Conservation (phyloP, 2,329 filamentous ascomycete genomes). For the Leptosphaerulina australis region DNA sequence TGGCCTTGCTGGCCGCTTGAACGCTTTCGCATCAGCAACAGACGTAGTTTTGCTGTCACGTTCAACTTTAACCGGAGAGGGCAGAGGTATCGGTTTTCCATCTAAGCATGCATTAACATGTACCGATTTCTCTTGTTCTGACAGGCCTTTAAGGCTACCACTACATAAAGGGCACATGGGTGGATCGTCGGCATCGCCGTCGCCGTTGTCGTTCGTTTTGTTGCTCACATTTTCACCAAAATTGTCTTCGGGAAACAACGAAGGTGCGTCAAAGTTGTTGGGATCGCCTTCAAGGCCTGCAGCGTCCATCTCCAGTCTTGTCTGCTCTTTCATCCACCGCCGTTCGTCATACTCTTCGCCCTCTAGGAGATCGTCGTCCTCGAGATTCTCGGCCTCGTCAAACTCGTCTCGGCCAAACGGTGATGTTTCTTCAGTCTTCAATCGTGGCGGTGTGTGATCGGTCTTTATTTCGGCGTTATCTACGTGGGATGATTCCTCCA, state of each 20-base stretch:
- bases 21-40: conserved; percentile 58
- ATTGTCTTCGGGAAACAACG: conserved; percentile 39
- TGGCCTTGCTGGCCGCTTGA: conserved; percentile 68
- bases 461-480: conserved; percentile 15
- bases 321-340: conserved; percentile 77
- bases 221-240: conserved; percentile 11
- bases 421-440: conserved; percentile 58
- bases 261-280: conserved; percentile 60
- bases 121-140: conserved; percentile 70
- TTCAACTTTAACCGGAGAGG: conserved; percentile 25
- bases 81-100: conserved; percentile 71
- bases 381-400: conserved; percentile 62
- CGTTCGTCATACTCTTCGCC: conserved; percentile 59
- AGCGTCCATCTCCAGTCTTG: conserved; percentile 59
- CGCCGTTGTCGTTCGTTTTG: conserved; percentile 25
- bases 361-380: conserved; percentile 65
- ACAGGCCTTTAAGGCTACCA: conserved; percentile 62
- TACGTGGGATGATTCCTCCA: conserved; percentile 21
- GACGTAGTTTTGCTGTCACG: conserved; percentile 15
- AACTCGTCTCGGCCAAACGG: conserved; percentile 55
- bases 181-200: too few species aligned
- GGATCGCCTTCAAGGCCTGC: conserved; percentile 44
- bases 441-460: conserved; percentile 25
- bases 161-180: conserved; percentile 78
- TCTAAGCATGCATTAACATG: conserved; percentile 96